Percentiles rank a stretch among this genome's conserved stretches.
Conservation (phyloP, 1,284 basidiomycete genomes). For the Sutorius eximius region DNA sequence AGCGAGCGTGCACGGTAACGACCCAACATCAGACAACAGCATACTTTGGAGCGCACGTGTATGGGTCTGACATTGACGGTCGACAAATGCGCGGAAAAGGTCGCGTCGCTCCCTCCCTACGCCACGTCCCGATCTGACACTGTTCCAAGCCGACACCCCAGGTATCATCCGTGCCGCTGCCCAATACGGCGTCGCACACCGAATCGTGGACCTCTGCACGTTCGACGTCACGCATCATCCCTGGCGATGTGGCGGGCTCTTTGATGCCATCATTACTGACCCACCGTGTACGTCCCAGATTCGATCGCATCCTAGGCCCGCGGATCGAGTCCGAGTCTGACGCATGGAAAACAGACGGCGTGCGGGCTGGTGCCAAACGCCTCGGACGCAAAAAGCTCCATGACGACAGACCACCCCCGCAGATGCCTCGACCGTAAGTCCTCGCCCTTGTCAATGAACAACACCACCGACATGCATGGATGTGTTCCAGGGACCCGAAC, state of each 20-base stretch:
- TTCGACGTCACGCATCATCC: slow-evolving; percentile 92
- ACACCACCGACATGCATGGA: neutral
- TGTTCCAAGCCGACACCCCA: slow-evolving; percentile 46
- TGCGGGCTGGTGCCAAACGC: slow-evolving; percentile 94
- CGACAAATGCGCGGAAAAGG: slow-evolving; percentile 95
- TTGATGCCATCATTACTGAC: slow-evolving; percentile 95
- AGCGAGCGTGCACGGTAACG: slow-evolving; percentile 21
- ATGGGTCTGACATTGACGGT: slow-evolving; percentile 97
- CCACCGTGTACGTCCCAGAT: slow-evolving; percentile 71
- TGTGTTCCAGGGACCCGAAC: slow-evolving; percentile 30
- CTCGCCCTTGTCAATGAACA: neutral
- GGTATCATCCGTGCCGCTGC: slow-evolving; percentile 80
- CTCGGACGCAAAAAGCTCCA: slow-evolving; percentile 72
- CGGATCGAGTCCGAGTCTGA: slow-evolving; percentile 2
- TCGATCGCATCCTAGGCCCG: neutral
- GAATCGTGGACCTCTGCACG: slow-evolving; percentile 83
- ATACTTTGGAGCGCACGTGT: slow-evolving; percentile 84
- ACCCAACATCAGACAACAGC: slow-evolving; percentile 61
- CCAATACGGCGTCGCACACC: slow-evolving; percentile 80
- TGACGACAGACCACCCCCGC: slow-evolving; percentile 41
- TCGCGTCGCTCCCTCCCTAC: slow-evolving; percentile 19
- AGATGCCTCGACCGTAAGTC: slow-evolving; percentile 44
- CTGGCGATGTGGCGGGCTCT: slow-evolving; percentile 83
- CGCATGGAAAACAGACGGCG: slow-evolving; percentile 65
- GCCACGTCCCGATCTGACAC: slow-evolving; percentile 1